Evolutionary conservation across 257 asterid species (phyloP).

Genomic region (Solanum infundibuliforme): DNA sequence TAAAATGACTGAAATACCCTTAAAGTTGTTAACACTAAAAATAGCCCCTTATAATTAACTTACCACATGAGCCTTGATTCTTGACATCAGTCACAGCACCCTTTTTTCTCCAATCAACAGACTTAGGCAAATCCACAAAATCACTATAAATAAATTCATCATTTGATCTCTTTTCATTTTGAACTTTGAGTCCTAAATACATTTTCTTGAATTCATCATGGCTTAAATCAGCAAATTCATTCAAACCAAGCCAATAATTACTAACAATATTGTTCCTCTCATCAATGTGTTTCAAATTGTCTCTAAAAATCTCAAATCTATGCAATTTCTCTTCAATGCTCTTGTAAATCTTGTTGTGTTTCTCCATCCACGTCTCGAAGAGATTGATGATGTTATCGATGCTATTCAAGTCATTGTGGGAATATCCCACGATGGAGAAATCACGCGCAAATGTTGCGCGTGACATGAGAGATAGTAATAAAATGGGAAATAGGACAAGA

Average conservation of each 20-base stretch:
- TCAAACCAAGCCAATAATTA: slow-evolving; percentile 60
- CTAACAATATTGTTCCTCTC: slow-evolving; percentile 39
- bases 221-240: slow-evolving; percentile 56
- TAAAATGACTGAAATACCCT: background rate
- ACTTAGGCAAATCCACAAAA: slow-evolving; percentile 33
- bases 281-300: slow-evolving; percentile 47
- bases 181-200: slow-evolving; percentile 43
- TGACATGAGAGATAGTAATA: slow-evolving; percentile 3
- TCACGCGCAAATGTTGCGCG: slow-evolving; percentile 17
- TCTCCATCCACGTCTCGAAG: slow-evolving; percentile 51
- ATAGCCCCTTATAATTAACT: background rate
- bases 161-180: slow-evolving; percentile 7
- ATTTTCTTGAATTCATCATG: slow-evolving; percentile 52
- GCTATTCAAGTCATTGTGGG: slow-evolving; percentile 38
- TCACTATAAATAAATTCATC: slow-evolving; percentile 27
- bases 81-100: slow-evolving; percentile 60
- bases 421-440: slow-evolving; percentile 52
- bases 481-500: slow-evolving; percentile 12
- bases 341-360: slow-evolving; percentile 36
- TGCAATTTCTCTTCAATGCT: slow-evolving; percentile 50
- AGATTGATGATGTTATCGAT: slow-evolving; percentile 49
- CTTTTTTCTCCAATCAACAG: slow-evolving; percentile 53
- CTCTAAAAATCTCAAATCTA: slow-evolving; percentile 55
- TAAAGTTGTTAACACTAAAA: background rate
- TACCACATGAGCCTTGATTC: slow-evolving; percentile 60